Base-by-base conservation (phyloP, 2,329 filamentous ascomycete species). In the Alternaria metachromatica region DNA sequence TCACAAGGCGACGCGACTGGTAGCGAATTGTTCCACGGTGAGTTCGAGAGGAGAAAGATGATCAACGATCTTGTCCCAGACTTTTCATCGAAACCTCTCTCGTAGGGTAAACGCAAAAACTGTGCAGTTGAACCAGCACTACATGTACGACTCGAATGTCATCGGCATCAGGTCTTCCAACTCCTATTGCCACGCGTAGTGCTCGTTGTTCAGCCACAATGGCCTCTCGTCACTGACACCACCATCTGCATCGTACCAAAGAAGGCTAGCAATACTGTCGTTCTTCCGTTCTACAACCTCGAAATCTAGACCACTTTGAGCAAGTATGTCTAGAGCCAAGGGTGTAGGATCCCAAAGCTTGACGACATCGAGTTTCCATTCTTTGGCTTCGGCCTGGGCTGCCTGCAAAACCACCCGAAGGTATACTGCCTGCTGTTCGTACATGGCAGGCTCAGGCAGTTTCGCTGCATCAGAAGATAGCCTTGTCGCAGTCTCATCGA, bases 321-420 rank as follows among this genome's bases (percentile, higher is more conserved):
- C 6, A 3, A 72, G 11, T 30, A 70, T 58, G 58, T 66, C 28
- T 30, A 62, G 55, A 8, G 78, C 74, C 69, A 73, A 76, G 78
- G 86, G 82, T 7, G 85, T 85, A 0, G 93, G 93, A 76, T 96
- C 96, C 94, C 94, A 97, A 54, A 96, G 82, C 74, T 92, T 85
- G 8, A 97, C 86, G 41, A 86, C 84, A 37, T 84, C 82, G 78
- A 92, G 87, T 23, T 86, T 81, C 90, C 92, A 96, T 56, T 86
- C 83, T 1, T 81, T 79, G 2, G 93, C 93, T 79, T 95, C 88
- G 5, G 80, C 80, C 72, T 89, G 88, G 3, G 92, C 93, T 21
- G 88, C 82, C 53, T 82, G 79, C 28, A 96, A 76, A 18, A 96
- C 85, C 3, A 86, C 85, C 43, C 84, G 82, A 18, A 79, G 44